Base-by-base conservation (phyloP, 345 rosid species). In the Gossypium longicalyx region DNA sequence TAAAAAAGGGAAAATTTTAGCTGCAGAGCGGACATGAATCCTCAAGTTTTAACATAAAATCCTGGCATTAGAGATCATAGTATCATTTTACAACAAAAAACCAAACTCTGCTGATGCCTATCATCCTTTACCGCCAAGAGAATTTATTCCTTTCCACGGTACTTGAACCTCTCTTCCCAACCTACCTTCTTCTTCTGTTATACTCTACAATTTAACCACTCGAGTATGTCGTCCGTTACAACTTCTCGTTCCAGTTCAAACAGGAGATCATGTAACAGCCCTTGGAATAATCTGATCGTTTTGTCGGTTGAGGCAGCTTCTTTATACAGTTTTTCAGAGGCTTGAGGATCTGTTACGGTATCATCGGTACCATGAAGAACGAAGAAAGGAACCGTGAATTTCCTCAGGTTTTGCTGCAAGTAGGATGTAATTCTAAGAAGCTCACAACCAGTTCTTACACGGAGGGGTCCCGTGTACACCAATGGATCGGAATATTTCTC, bases 401-500 rank as follows among this genome's bases (percentile, higher is more conserved):
- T 87, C 58, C 77, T 74, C 15, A 89, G 76, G 64, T 90, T 90
- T 47, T 80, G 93, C 84, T 83, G 87, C 86, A 94, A 83, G 79
- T 81, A 84, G 23, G 91, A 59, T 25, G 93, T 74, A 61, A 92
- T 85, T 49, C 95, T 83, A 52, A 94, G 86, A 71, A 94, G 91
- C 82, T 92, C 98, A 19, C 92, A 90, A 9, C 97, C 98, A 6
- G 98, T 94, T 66, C 88, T 85, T 15, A 89, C 92, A 52, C 98
- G 74, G 77, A 94, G 88, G 72, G 90, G 85, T 60, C 97, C 98
- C 0, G 97, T 94, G 77, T 89, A 89, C 43, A 92, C 97, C 72
- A 94, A 80, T 2, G 97, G 98, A 67, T 94, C 97, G 1, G 97
- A 88, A 73, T 92, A 94, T 78, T 94, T 94, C 29, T 91, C 89